These are phyloP conservation scores for Hemileccinum rubropunctum DNA, from an alignment of 768 basidiomycete species.

Conservation along the genomic window DNA sequence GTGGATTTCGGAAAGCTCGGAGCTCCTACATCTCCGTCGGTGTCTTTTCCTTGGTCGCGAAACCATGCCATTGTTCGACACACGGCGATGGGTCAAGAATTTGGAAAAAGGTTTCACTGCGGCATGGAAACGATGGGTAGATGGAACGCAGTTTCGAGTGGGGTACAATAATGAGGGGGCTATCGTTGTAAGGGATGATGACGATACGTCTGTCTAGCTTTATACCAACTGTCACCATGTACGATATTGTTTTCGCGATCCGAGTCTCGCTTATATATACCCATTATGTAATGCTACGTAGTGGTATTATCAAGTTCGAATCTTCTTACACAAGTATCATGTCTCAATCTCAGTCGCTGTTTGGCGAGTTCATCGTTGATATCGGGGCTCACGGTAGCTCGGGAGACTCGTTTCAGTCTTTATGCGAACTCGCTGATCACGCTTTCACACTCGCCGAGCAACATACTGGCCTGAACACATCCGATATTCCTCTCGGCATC, in stretches of 20 bases:
- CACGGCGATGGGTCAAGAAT: conserved; percentile 44
- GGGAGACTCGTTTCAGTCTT: conserved; percentile 5
- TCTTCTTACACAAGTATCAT: neutral
- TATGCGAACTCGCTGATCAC: conserved; percentile 19
- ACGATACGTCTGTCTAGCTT: neutral
- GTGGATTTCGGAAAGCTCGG: conserved; percentile 22
- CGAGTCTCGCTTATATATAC: no score
- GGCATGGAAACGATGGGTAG: conserved; percentile 49
- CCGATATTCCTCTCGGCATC: neutral
- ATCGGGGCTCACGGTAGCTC: conserved; percentile 4
- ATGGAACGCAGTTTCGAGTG: conserved; percentile 35
- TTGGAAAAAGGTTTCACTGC: conserved; percentile 43
- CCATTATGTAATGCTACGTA: no score
- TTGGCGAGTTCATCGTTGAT: conserved; percentile 15
- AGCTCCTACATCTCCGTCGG: conserved; percentile 39
- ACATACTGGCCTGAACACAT: neutral
- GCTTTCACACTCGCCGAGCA: conserved; percentile 16
- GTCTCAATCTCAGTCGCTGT: conserved; percentile 8
- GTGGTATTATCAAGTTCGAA: no score
- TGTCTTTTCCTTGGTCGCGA: conserved; percentile 42
- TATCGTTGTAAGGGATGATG: conserved; percentile 32
- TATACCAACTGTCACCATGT: neutral
- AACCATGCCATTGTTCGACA: conserved; percentile 47
- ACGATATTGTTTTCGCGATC: no score
- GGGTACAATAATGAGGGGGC: conserved; percentile 32